Evolutionary conservation across 352 stramenopile species (phyloP).

Genomic region (Pilasporangium apinafurcum): DNA sequence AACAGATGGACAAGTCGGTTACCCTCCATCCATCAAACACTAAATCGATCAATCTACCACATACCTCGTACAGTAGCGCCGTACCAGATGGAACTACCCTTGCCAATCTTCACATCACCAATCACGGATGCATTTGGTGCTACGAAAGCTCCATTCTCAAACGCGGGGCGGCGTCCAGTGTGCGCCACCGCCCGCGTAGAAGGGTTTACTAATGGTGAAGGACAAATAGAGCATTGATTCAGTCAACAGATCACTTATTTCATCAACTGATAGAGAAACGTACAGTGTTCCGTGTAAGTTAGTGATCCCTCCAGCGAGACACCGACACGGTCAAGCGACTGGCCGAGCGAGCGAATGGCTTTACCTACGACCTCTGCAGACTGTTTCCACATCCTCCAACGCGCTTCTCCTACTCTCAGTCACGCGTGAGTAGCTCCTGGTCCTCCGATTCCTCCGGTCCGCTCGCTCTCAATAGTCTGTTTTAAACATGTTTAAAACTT

Average conservation of each 20-base stretch:
- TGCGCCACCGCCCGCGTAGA: slow-evolving; percentile 79
- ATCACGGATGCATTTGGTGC: slow-evolving; percentile 91
- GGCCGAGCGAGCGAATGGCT: slow-evolving; percentile 74
- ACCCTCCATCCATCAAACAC: neutral
- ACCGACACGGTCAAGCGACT: slow-evolving; percentile 82
- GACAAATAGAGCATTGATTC: neutral
- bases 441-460: slow-evolving; percentile 3
- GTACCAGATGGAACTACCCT: slow-evolving; percentile 91
- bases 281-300: slow-evolving; percentile 87
- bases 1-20: neutral
- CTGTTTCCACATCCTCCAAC: slow-evolving; percentile 55
- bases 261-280: slow-evolving; percentile 10
- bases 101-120: slow-evolving; percentile 89
- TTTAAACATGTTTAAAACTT: slow-evolving; percentile 1
- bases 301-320: slow-evolving; percentile 73
- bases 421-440: slow-evolving; percentile 12
- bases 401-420: slow-evolving; percentile 20
- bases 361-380: slow-evolving; percentile 70
- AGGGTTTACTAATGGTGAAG: slow-evolving; percentile 55
- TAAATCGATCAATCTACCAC: neutral
- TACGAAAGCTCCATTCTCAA: slow-evolving; percentile 72
- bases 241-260: no score
- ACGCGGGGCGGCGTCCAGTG: slow-evolving; percentile 46
- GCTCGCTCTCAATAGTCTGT: neutral
- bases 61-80: slow-evolving; percentile 83